These are phyloP conservation scores for Fusarium oligoseptatum DNA, from an alignment of 2,329 filamentous ascomycete genomes.

Conservation along the genomic window DNA sequence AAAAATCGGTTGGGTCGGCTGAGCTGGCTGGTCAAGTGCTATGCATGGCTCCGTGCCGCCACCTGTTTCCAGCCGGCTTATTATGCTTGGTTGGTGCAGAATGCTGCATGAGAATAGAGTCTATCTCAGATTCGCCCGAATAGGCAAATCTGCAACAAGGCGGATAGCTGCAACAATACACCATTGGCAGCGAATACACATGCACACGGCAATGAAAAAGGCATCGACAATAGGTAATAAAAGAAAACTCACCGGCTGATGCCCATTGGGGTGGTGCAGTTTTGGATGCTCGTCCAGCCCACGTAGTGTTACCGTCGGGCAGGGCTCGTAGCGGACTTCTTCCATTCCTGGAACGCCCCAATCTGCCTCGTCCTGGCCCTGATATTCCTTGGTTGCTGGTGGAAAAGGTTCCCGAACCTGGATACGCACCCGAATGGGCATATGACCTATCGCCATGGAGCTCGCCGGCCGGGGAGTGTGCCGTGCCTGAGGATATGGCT, in stretches of 20 bases:
- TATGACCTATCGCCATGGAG: conserved; percentile 42
- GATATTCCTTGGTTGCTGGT: conserved; percentile 74
- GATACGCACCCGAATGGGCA: conserved; percentile 43
- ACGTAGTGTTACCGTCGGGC: conserved; percentile 69
- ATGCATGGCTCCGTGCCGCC: conserved; percentile 9
- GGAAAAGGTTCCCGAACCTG: conserved; percentile 63
- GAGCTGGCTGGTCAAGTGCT: conserved; percentile 4
- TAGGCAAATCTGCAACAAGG: background rate
- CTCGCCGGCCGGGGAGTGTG: conserved; percentile 49
- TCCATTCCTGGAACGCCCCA: conserved; percentile 75
- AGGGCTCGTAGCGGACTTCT: conserved; percentile 73
- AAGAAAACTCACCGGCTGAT: conserved; percentile 59
- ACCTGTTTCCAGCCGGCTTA: conserved; percentile 10
- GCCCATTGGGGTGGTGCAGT: conserved; percentile 60
- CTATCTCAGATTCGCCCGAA: conserved; percentile 1
- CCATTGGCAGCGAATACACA: background rate
- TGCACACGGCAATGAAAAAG: background rate
- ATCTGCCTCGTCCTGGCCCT: conserved; percentile 86
- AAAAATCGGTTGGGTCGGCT: background rate
- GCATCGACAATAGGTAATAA: background rate
- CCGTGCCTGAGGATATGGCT: conserved; percentile 38
- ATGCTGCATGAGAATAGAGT: background rate
- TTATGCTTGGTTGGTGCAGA: background rate
- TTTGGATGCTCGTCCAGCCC: conserved; percentile 64
- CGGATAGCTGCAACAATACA: background rate